Base-by-base conservation (phyloP, 208 protist species). In the Crithidia brevicula region DNA sequence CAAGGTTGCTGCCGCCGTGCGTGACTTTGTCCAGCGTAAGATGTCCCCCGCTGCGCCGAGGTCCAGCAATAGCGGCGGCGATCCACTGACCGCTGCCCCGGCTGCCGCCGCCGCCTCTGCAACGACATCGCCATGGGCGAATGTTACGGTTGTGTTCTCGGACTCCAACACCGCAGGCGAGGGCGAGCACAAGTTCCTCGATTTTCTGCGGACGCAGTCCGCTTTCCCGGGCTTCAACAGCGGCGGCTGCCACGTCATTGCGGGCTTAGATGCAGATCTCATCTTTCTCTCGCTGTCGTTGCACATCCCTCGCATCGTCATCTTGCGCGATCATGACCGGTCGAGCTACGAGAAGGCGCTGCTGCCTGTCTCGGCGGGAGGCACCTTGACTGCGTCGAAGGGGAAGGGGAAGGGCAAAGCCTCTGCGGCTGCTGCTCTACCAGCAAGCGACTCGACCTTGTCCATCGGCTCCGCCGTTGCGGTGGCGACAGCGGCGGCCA, bases 221-320 rank as follows among this genome's bases (percentile, higher is more conserved):
- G 86, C 80, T 13, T 89, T 94, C 59, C 36, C 82, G 4, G 85
- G 86, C 3, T 91, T 89, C 22, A 84, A 85, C 56, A 77, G 81
- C 25, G 80, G 43, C 16, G 95, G 90, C 18, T 65, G 75, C 7
- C 98, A 99, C 81, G 92, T 95, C 22, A 86, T 99, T n/a, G 98
- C 98, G 52, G 99, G 98, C 23, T 82, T 99, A 9, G 99, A 99
- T 77, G 98, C 99, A 0, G 99, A 99, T 81, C 82, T 99, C 16
- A 99, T 99, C 67, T 98, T 99, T 83, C 85, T 99, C 18, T 74
- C 91, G 4, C 85, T 99, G 1, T 94, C 89, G 50, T 67, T 96
- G 16, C 98, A 99, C 72, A 96, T 99, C 73, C 87, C 95, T 4
- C 72, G 96, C 61, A 93, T 99, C 40, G 77, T 82, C 33, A 89